These are phyloP conservation scores for Lactifluus piperatus DNA, from an alignment of 768 basidiomycete species.

Conservation along the genomic window DNA sequence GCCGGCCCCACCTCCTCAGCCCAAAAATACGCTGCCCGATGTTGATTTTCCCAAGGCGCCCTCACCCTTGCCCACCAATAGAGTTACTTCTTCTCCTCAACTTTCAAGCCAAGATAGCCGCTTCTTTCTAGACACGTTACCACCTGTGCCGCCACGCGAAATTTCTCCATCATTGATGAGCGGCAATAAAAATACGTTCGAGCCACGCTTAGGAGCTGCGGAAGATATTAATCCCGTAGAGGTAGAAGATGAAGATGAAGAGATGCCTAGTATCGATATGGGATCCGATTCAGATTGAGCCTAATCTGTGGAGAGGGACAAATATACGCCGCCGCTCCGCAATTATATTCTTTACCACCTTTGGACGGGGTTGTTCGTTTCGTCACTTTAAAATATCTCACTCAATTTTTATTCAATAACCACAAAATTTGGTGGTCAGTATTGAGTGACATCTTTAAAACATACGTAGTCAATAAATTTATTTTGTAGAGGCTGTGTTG, in stretches of 20 bases:
- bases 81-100: background rate
- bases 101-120: background rate
- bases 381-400: too few relatives aligned
- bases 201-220: background rate
- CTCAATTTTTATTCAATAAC: too few relatives aligned
- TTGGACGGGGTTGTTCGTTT: too few relatives aligned
- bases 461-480: too few relatives aligned
- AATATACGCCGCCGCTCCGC: background rate
- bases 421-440: too few relatives aligned
- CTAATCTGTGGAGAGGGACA: background rate
- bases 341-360: too few relatives aligned
- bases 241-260: slow-evolving; percentile 51
- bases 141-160: background rate
- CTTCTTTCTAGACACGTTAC: background rate
- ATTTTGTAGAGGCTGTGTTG: too few relatives aligned
- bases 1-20: background rate
- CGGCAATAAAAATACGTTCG: background rate
- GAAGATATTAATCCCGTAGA: slow-evolving; percentile 16
- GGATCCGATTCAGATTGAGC: slow-evolving; percentile 70
- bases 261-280: slow-evolving; percentile 70
- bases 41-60: background rate
- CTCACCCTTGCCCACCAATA: background rate
- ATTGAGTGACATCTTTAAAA: too few relatives aligned
- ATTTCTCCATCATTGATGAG: background rate
- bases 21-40: background rate